Evolutionary conservation across 2,329 filamentous ascomycete species (phyloP), one percentile per base, ranked within the genome.

Genomic region (Neurospora sp.): DNA sequence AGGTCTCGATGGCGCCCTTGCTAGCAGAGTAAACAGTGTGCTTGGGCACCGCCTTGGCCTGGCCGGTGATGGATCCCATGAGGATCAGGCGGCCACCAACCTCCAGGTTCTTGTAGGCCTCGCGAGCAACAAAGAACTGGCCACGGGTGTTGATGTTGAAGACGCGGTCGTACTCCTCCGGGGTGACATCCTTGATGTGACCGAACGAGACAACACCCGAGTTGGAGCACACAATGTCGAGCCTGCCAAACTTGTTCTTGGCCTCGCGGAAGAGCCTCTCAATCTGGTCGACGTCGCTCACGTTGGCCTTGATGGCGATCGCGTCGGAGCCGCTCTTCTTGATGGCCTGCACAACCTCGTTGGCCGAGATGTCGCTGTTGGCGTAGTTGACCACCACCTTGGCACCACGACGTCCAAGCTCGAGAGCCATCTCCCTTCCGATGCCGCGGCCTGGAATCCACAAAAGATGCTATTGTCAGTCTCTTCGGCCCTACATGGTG

Each of bases 1-100:
- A 92, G 11, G 90, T 90, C 80, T 93, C 91, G 72, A 93, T 89
- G 23, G 52, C 88, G 75, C 90, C 91, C 84, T 93, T 93, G 79
- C 85, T 88, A 15, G 88, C 90, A 28, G 90, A 91, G 84, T 93
- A 93, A 67, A 93, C 84, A 15, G 89, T 85, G 78, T 93, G 91
- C 77, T 89, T 87, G 72, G 89, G 89, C 19, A 93, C 89, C 67
- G 86, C 89, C 78, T 88, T 86, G 70, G 80, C 90, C 82, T 90
- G 80, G 78, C 90, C 80, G 0, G 90, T 90, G 79, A 92, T 92
- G 71, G 86, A 90, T 38, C 86, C 87, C 88, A 91, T 93, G 73
- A 93, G 83, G 79, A 93, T 90, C 75, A 93, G 82, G 62, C 90
- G 85, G 67, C 91, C 90, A 70, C 89, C 87, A 43, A 88, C 81